Evolutionary conservation across 371 early-diverging fungal genomes (phyloP).

Genomic region (Umbelopsis sp.): DNA sequence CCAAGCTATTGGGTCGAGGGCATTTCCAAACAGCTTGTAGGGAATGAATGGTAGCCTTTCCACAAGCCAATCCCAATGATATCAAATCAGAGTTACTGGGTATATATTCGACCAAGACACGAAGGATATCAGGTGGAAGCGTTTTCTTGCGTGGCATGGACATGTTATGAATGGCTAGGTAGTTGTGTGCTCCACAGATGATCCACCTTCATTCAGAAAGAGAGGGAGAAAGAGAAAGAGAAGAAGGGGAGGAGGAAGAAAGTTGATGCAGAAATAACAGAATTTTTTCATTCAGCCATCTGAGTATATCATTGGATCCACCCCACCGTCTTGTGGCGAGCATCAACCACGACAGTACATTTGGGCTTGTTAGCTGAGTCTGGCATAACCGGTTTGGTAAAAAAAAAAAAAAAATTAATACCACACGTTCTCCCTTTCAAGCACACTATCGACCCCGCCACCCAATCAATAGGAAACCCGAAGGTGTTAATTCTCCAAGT

Average conservation of each 20-base stretch:
- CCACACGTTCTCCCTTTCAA: too few species aligned
- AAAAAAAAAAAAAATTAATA: too few species aligned
- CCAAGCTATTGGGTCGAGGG: background rate
- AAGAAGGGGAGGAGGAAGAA: background rate
- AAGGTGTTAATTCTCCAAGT: too few species aligned
- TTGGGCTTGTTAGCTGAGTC: background rate
- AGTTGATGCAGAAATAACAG: background rate
- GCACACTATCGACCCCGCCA: too few species aligned
- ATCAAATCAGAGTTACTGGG: background rate
- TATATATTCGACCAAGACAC: background rate
- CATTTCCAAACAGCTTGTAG: slow-evolving; percentile 4
- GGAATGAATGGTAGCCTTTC: background rate
- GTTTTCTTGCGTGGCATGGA: background rate
- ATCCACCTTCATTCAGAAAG: background rate
- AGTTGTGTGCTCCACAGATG: background rate
- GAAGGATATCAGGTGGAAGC: background rate
- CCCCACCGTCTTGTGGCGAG: background rate
- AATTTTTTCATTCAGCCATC: background rate
- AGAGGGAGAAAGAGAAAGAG: background rate
- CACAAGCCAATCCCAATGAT: background rate
- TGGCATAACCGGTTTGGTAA: too few species aligned
- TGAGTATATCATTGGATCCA: background rate
- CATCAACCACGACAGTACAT: background rate
- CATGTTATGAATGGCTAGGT: background rate
- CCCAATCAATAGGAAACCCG: too few species aligned